phyloP scores from a whole-genome alignment of 345 rosid genomes.

The Gossypium mustelinum region DNA sequence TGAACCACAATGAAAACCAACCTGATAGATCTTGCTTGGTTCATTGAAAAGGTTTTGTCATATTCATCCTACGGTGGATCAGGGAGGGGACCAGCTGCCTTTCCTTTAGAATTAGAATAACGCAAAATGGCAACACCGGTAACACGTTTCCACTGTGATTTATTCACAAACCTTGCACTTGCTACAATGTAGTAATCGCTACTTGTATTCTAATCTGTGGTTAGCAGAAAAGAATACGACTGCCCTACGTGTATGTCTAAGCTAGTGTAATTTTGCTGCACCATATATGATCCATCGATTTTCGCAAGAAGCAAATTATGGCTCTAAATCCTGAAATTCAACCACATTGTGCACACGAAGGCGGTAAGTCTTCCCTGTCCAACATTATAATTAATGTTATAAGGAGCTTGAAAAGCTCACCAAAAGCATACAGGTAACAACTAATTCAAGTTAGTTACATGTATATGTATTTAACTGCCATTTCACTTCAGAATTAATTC shows the following conservation, averaged over 20 bases:
- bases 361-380: constrained; percentile 82
- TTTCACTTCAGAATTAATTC: background rate
- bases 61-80: constrained; percentile 74
- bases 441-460: background rate
- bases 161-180: constrained; percentile 87
- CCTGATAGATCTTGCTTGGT: constrained; percentile 99
- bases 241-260: constrained; percentile 98
- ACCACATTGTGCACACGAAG: constrained; percentile 89
- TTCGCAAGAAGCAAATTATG: constrained; percentile 91
- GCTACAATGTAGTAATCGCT: constrained; percentile 97
- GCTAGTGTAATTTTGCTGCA: constrained; percentile 95
- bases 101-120: constrained; percentile 91
- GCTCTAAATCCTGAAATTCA: constrained; percentile 93
- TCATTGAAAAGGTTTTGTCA: constrained; percentile 96
- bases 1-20: constrained; percentile 25
- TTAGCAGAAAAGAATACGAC: constrained; percentile 80
- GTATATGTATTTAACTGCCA: background rate
- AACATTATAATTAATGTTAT: constrained; percentile 10
- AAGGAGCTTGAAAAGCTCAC: background rate
- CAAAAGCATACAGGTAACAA: background rate
- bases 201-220: constrained; percentile 97
- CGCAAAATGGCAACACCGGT: constrained; percentile 92
- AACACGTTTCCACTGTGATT: constrained; percentile 82
- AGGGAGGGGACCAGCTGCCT: constrained; percentile 84
- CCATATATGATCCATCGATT: constrained; percentile 91